Evolutionary conservation across 495 filamentous ascomycete genomes (phyloP).

Genomic region (Neurospora discreta): DNA sequence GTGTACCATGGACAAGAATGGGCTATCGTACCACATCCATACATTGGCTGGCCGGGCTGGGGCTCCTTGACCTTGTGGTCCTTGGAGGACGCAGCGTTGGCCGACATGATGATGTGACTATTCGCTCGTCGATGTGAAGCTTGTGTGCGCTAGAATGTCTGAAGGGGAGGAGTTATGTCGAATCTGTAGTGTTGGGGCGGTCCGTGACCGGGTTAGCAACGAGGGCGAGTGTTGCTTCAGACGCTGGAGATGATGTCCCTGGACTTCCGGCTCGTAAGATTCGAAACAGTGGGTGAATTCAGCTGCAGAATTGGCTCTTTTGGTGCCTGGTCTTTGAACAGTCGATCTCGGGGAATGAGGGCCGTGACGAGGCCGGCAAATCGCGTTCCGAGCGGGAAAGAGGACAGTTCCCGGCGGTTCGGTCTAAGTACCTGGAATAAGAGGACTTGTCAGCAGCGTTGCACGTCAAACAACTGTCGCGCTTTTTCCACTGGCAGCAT

Average conservation of each 20-base stretch:
- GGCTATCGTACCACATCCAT: slow-evolving; percentile 39
- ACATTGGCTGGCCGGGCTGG: slow-evolving; percentile 39
- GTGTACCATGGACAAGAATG: neutral
- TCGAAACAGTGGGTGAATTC: neutral
- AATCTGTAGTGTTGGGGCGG: neutral
- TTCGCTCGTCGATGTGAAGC: slow-evolving; percentile 22
- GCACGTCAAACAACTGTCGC: neutral
- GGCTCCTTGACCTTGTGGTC: slow-evolving; percentile 40
- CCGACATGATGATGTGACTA: slow-evolving; percentile 26
- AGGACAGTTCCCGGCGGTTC: neutral
- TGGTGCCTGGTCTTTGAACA: neutral
- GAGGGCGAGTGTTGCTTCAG: neutral
- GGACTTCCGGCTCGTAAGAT: neutral
- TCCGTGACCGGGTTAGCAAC: neutral
- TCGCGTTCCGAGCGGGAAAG: neutral
- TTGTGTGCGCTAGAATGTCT: neutral
- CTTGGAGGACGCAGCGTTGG: slow-evolving; percentile 35
- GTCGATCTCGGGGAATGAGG: no score
- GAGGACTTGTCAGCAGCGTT: neutral
- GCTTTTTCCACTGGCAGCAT: neutral
- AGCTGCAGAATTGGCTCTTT: neutral
- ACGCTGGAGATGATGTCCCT: neutral
- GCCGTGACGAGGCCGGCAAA: neutral
- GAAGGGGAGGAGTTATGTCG: neutral
- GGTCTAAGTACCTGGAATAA: neutral